Evolutionary conservation across 352 stramenopile genomes (phyloP).

Genomic region (Pythium grandisporangium): DNA sequence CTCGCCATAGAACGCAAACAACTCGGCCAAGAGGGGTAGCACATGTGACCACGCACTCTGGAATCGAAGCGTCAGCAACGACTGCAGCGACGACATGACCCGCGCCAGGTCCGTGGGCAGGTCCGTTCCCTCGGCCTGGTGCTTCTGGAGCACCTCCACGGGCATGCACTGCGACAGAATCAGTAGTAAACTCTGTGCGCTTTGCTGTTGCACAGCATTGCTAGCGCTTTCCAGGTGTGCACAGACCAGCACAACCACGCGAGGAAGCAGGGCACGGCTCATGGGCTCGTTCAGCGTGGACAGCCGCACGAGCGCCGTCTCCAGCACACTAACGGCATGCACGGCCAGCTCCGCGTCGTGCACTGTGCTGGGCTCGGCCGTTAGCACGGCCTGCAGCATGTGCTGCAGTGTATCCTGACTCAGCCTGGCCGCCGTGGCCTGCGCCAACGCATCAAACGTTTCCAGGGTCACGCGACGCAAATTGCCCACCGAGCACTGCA

Average conservation of each 20-base stretch:
- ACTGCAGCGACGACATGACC: slow-evolving; percentile 68
- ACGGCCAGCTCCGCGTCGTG: slow-evolving; percentile 50
- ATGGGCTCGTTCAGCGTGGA: slow-evolving; percentile 41
- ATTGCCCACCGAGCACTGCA: slow-evolving; percentile 68
- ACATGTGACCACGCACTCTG: slow-evolving; percentile 71
- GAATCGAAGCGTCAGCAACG: slow-evolving; percentile 77
- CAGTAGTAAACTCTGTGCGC: slow-evolving; percentile 47
- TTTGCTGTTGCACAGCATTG: slow-evolving; percentile 49
- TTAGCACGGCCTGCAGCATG: slow-evolving; percentile 51
- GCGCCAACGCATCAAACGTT: slow-evolving; percentile 47
- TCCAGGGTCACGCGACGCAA: slow-evolving; percentile 75
- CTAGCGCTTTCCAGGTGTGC: slow-evolving; percentile 63
- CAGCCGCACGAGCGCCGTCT: slow-evolving; percentile 57
- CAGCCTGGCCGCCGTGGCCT: slow-evolving; percentile 44
- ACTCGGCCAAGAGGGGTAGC: slow-evolving; percentile 59
- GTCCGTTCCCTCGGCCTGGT: slow-evolving; percentile 41
- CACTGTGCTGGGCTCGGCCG: slow-evolving; percentile 45
- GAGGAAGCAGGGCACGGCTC: slow-evolving; percentile 57
- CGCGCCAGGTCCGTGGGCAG: slow-evolving; percentile 53
- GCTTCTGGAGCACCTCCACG: slow-evolving; percentile 30
- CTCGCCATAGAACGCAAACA: slow-evolving; percentile 66
- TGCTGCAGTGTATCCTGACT: slow-evolving; percentile 57
- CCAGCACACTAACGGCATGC: slow-evolving; percentile 56
- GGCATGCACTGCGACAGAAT: slow-evolving; percentile 55
- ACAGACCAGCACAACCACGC: slow-evolving; percentile 63